Base-by-base conservation (phyloP, 2,329 filamentous ascomycete genomes). In the Nigrospora sphaerica region DNA sequence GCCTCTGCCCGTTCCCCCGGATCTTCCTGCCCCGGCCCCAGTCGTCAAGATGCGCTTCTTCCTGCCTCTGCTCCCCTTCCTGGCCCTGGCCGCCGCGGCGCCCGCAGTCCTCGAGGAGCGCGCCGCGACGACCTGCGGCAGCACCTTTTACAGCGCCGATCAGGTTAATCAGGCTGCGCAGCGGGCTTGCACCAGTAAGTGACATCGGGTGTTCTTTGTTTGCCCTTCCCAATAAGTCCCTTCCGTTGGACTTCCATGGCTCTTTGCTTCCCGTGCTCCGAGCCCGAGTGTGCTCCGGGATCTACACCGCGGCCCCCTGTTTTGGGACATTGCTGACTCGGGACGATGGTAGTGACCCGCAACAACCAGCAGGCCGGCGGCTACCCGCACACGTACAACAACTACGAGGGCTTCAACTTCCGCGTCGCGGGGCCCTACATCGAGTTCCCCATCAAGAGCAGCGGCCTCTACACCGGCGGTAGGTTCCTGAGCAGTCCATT, bases 331-430 rank as follows among this genome's bases (percentile, higher is more conserved):
- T 28, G 7, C 23, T 28, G 23, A 28, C 23, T 28, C 23, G 4
- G 23, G 23, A 6, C 2, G 5, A 28, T 6, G 23, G 23, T 9
- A 28, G 23, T 28, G 23, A 28, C 23, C 19, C 19, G 36, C n/a
- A 31, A 16, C 42, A 16, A 16, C 33, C 11, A 35, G 33, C 50
- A 64, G 44, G 52, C 63, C 28, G 68, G 67, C 42, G 54, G 55
- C 46, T 82, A 83, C 60, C 80, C 80, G 0, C 79, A 83, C 59
- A 62, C 62, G 33, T 83, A 80, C 66, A 75, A 80, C 61, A 76
- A 83, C 67, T 75, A 75, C 54, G 80, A 85, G 57, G 79, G 77
- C 16, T 84, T 85, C 59, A 63, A 68, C 36, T 84, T 85, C 60
- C 53, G 68, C 2, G 73, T 82, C 6, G 52, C 59, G 4, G 78